These are phyloP conservation scores for Alternaria sp. DNA, from an alignment of 2,329 filamentous ascomycete species.

Conservation along the genomic window DNA sequence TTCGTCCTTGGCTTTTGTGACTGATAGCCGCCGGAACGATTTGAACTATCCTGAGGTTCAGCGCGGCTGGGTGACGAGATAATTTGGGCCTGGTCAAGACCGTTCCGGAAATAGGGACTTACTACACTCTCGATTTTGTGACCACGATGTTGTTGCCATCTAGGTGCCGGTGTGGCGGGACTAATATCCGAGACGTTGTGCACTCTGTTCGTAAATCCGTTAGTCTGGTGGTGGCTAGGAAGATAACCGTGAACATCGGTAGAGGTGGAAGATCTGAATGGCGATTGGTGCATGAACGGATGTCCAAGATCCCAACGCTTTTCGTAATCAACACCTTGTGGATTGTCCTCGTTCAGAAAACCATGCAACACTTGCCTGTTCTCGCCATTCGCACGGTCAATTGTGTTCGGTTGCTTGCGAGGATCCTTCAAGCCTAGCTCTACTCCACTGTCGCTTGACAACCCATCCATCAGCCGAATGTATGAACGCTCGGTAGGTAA, in stretches of 20 bases:
- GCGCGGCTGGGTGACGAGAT: conserved; percentile 26
- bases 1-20: conserved; percentile 29
- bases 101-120: conserved; percentile 53
- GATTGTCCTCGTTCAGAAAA: not conserved
- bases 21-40: conserved; percentile 39
- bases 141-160: conserved; percentile 21
- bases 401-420: conserved; percentile 15
- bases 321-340: not conserved
- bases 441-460: conserved; percentile 32
- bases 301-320: conserved; percentile 26
- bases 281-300: conserved; percentile 31
- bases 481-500: conserved; percentile 41
- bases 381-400: not conserved
- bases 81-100: conserved; percentile 22
- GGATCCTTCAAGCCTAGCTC: conserved; percentile 42
- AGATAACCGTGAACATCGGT: conserved; percentile 9
- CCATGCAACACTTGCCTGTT: conserved; percentile 9
- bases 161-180: conserved; percentile 24
- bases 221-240: conserved; percentile 10
- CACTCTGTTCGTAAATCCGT: conserved; percentile 13
- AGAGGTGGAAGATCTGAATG: conserved; percentile 12
- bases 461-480: conserved; percentile 42
- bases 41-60: conserved; percentile 41
- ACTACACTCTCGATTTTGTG: conserved; percentile 42
- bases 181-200: conserved; percentile 7